phyloP scores from a whole-genome alignment of 768 basidiomycete genomes.

The Xanthoconium stramineum region DNA sequence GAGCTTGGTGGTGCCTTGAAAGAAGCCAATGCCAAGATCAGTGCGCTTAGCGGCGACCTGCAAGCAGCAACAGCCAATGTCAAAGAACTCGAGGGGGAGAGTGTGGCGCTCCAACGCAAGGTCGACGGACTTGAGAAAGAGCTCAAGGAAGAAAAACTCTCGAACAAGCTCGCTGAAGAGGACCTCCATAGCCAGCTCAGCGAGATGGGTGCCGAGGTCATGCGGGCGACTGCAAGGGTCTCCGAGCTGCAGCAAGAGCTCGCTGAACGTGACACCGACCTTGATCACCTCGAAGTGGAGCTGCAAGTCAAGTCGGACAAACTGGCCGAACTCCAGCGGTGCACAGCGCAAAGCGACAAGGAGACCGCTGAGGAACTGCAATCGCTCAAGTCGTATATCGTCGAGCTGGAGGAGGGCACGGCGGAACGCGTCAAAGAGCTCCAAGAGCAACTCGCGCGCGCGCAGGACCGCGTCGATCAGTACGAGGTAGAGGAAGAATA shows the following conservation, averaged over 20 bases:
- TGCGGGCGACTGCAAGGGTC: constrained; percentile 33
- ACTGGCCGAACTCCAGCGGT: constrained; percentile 22
- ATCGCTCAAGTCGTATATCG: constrained; percentile 46
- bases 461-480: constrained; percentile 44
- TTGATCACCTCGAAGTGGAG: constrained; percentile 39
- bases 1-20: constrained; percentile 68
- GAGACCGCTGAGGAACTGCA: constrained; percentile 33
- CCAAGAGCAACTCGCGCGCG: constrained; percentile 50
- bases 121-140: constrained; percentile 57
- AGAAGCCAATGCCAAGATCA: constrained; percentile 61
- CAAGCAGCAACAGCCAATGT: constrained; percentile 50
- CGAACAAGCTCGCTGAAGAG: constrained; percentile 35
- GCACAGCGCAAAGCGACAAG: constrained; percentile 23
- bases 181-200: constrained; percentile 36
- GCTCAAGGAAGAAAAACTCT: constrained; percentile 50
- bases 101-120: constrained; percentile 47
- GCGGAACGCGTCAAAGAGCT: constrained; percentile 51
- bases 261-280: constrained; percentile 33
- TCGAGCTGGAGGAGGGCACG: constrained; percentile 59
- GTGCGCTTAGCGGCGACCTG: constrained; percentile 53
- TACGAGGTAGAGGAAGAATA: constrained; percentile 46
- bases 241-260: constrained; percentile 46
- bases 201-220: constrained; percentile 30
- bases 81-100: constrained; percentile 60
- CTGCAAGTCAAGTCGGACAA: constrained; percentile 35